A percentile compares a stretch with the other conserved stretches of the same genome.
These are phyloP conservation scores for Cymbopogon flexuosus DNA, from an alignment of 202 grass and related monocot genomes.

Conservation along the genomic window DNA sequence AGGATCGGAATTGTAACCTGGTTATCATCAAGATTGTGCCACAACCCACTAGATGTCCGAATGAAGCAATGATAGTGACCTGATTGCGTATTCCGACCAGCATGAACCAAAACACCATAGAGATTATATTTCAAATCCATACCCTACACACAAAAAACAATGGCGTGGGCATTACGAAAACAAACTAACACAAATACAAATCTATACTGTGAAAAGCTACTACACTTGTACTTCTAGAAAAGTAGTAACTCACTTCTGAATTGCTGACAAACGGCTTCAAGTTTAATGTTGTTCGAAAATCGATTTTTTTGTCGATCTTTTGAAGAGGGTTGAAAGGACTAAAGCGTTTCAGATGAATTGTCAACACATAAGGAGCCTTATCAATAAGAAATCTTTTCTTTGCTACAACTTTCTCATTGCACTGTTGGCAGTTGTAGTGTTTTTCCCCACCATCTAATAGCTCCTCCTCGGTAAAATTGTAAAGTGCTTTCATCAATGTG, in stretches of 20 bases:
- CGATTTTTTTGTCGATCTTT: conserved; percentile 90
- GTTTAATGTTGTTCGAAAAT: conserved; percentile 62
- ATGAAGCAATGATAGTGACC: conserved; percentile 97
- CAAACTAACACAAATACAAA: conserved; percentile 7
- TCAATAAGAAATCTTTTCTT: conserved; percentile 81
- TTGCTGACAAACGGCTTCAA: conserved; percentile 86
- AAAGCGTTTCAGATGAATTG: conserved; percentile 90
- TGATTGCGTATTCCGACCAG: conserved; percentile 80
- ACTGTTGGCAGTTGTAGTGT: conserved; percentile 77
- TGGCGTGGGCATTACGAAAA: neutral
- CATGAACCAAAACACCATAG: conserved; percentile 96
- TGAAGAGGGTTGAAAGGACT: conserved; percentile 66
- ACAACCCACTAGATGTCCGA: conserved; percentile 87
- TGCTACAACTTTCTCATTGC: conserved; percentile 88
- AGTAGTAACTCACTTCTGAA: conserved; percentile 54
- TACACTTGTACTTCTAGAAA: conserved; percentile 11
- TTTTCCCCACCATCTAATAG: conserved; percentile 75
- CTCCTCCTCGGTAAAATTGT: conserved; percentile 72
- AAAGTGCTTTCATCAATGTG: conserved; percentile 63
- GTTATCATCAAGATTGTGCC: conserved; percentile 99
- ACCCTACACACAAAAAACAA: conserved; percentile 34
- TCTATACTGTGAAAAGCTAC: neutral
- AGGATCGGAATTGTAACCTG: conserved; percentile 45
- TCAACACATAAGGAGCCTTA: conserved; percentile 73
- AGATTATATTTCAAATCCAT: conserved; percentile 80